Percentiles rank a stretch among this genome's conserved stretches.
phyloP scores from a whole-genome alignment of 1,139 yeast genomes.

The Taphrina populina region DNA sequence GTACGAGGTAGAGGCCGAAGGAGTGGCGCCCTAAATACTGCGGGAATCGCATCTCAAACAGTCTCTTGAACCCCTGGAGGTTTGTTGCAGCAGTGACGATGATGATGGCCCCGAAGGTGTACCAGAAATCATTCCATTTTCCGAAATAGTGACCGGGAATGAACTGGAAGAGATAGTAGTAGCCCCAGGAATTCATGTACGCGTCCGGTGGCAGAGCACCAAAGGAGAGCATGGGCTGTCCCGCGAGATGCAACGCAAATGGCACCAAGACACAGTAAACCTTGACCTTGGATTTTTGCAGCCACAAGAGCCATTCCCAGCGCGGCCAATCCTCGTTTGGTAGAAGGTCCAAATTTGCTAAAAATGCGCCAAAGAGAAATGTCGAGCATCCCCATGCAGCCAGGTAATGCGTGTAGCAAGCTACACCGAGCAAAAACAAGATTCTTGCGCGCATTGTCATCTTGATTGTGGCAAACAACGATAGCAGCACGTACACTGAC shows the following conservation, averaged over 20 bases:
- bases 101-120: constrained; percentile 15
- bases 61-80: background rate
- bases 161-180: background rate
- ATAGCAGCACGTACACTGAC: constrained; percentile 14
- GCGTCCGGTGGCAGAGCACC: constrained; percentile 2
- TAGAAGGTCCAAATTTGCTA: constrained; percentile 27
- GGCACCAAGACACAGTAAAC: background rate
- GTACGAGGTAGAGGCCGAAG: constrained; percentile 26
- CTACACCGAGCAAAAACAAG: background rate
- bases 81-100: constrained; percentile 14
- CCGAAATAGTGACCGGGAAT: constrained; percentile 2
- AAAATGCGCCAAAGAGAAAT: constrained; percentile 10
- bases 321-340: constrained; percentile 3
- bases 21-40: constrained; percentile 27
- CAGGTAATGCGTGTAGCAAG: background rate
- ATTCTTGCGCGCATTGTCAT: constrained; percentile 5
- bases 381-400: constrained; percentile 11
- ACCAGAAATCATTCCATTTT: constrained; percentile 23
- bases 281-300: constrained; percentile 2
- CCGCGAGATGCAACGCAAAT: constrained; percentile 15
- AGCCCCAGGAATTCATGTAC: constrained; percentile 9
- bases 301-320: constrained; percentile 9
- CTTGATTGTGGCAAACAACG: constrained; percentile 8
- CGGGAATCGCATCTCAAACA: constrained; percentile 16
- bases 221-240: constrained; percentile 17